These are phyloP conservation scores for Chaetomiaceae sp. DNA, from an alignment of 2,329 filamentous ascomycete genomes.

Conservation along the genomic window DNA sequence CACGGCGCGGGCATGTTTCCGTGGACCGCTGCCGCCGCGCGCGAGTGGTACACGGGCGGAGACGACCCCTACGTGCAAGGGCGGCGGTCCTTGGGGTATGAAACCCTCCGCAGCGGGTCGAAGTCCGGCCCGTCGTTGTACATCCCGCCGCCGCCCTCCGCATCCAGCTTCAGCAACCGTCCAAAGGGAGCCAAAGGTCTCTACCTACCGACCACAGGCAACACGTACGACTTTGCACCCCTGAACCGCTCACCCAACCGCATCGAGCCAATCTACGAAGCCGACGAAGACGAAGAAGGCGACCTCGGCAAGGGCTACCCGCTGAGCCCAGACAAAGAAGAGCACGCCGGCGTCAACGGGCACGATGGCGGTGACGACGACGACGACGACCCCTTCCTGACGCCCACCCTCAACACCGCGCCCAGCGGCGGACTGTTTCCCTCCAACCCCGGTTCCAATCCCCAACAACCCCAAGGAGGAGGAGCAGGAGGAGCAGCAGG, in stretches of 20 bases:
- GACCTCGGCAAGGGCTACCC: conserved; percentile 13
- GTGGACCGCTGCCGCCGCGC: conserved; percentile 29
- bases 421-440: conserved; percentile 22
- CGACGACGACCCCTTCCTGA: conserved; percentile 46
- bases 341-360: no score
- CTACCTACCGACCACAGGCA: conserved; percentile 33
- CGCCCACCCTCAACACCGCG: conserved; percentile 35
- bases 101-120: conserved; percentile 39
- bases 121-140: conserved; percentile 14
- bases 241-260: conserved; percentile 30
- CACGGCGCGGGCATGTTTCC: conserved; percentile 30
- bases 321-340: conserved; percentile 24
- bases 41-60: conserved; percentile 45
- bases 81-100: conserved; percentile 44
- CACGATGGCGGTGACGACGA: conserved; percentile 34
- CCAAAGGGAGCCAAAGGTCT: conserved; percentile 33
- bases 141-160: conserved; percentile 19
- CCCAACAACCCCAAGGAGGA: not conserved
- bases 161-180: conserved; percentile 17
- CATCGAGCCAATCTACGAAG: conserved; percentile 58
- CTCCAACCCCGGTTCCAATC: conserved; percentile 15
- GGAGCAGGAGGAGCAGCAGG: not conserved
- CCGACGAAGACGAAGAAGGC: conserved; percentile 45
- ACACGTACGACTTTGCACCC: conserved; percentile 30
- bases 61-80: conserved; percentile 40